Base-by-base conservation (phyloP, 2,329 filamentous ascomycete genomes). In the Colletotrichum sp. region DNA sequence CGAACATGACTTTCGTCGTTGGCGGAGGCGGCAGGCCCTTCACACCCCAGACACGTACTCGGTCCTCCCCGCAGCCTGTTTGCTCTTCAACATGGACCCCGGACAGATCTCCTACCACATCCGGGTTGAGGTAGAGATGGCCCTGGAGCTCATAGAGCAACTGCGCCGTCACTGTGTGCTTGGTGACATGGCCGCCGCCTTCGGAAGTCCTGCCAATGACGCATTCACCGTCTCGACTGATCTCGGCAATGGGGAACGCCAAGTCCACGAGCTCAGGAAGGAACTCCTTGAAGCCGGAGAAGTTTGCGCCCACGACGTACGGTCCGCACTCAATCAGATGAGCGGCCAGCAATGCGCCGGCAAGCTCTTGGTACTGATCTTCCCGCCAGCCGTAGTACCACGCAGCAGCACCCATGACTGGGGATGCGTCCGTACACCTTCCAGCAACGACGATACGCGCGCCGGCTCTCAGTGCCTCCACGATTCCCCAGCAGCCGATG, bases 271-370 rank as follows among this genome's bases (percentile, higher is more conserved):
- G 77, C 5, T 81, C 80, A 0, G 79, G 75, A 1, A 82, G 64
- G 36, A 83, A 80, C 1, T 81, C 78, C 3, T 82, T 78, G 34
- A 83, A 86, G 2, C 88, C 89, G 0, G 88, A 83, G 75, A 90
- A 91, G 72, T 91, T 91, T 0, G 83, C 86, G 0, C 89, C 89
- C 1, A 88, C 89, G 4, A 88, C 86, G 77, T 90, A 90, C 1
- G 86, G 83, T 5, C 85, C 86, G 78, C 88, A 89, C 75, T 90
- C 88, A 70, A 89, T 89, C n/a, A 89, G 79, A 80, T 89, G 87
- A 2, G 87, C 88, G 2, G 86, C 87, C 28, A 89, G 81, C 1
- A 89, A 74, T 0, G 86, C 81, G 0, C 86, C 85, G 2, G 88
- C 88, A 9, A 90, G 85, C 30, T 83, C 77, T 75, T 90, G 85